Evolutionary conservation across 306 rosid genomes (phyloP), one percentile per base, ranked within the genome.

Genomic region (barrel medic (Medicago truncatula)): DNA sequence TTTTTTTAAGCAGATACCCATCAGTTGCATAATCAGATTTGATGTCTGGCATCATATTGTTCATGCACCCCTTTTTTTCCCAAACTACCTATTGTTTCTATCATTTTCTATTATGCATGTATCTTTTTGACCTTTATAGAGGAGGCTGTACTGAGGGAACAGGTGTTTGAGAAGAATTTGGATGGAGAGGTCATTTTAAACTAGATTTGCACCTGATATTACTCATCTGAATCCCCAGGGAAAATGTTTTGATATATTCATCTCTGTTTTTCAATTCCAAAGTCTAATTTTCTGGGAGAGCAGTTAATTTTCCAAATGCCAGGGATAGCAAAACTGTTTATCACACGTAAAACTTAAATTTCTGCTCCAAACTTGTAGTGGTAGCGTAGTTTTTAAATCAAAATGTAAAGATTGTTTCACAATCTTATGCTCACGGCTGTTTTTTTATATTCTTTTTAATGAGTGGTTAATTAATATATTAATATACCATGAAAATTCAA

Each of bases 31-130:
- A 57, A 54, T 36, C 63, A 21, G 38, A 77, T 80, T 31, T 60
- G 43, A 39, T 56, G 59, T 64, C 52, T 60, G 75, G 50, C 63
- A 64, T 83, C 47, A 61, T 79, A 52, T 66, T 65, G 76, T 70
- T 62, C 63, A 40, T 62, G 54, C 68, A 47, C 61, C 40, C 52
- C 28, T 81, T 50, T 78, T 50, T 75, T 71, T 78, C 66, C 50
- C 56, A n/a, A 70, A 41, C 67, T 67, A 67, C 38, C 44, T 23
- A 15, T 36, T 70, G 11, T 39, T 23, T 39, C 43, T 20, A 4
- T 8, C 15, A 3, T 44, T 41, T n/a, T 56, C 21, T 56, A 9
- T 28, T 38, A 73, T 41, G 66, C 12, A 17, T 34, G 20, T 31
- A 4, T 78, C 66, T 23, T 63, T 60, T 71, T 62, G 62, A 23